These are phyloP conservation scores for Hypoxylon sp. DNA, from an alignment of 2,329 filamentous ascomycete genomes.

Conservation along the genomic window DNA sequence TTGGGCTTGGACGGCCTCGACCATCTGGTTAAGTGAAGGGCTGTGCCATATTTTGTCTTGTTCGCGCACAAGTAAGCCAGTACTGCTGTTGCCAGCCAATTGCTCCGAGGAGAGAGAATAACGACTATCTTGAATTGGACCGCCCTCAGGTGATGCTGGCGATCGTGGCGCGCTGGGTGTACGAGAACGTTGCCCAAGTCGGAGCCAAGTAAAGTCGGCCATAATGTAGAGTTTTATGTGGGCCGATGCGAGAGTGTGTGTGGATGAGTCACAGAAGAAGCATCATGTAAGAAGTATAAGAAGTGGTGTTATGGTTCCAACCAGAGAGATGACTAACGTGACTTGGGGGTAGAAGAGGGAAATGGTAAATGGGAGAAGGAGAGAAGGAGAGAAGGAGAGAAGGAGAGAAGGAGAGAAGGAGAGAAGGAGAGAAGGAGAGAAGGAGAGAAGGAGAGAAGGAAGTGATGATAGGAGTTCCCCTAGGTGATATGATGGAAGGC, in stretches of 20 bases:
- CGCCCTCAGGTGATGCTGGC: constrained; percentile 33
- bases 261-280: not conserved
- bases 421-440: no score
- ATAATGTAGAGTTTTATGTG: constrained; percentile 25
- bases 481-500: not conserved
- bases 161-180: constrained; percentile 43
- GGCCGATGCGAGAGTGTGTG: not conserved
- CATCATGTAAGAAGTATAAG: no score
- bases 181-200: constrained; percentile 46
- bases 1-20: constrained; percentile 60
- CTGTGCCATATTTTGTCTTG: constrained; percentile 56
- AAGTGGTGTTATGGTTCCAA: not conserved
- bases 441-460: not conserved
- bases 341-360: not conserved
- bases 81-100: constrained; percentile 12
- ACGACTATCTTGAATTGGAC: constrained; percentile 36
- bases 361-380: not conserved
- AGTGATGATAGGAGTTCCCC: not conserved
- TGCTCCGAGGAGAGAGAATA: constrained; percentile 34
- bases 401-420: not conserved
- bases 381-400: not conserved
- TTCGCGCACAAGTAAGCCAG: constrained; percentile 43
- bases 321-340: not conserved
- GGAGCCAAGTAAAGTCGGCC: constrained; percentile 48
- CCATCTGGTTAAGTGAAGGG: constrained; percentile 62